Conservation (phyloP, 306 rosid genomes). For the Abrus precatorius region DNA sequence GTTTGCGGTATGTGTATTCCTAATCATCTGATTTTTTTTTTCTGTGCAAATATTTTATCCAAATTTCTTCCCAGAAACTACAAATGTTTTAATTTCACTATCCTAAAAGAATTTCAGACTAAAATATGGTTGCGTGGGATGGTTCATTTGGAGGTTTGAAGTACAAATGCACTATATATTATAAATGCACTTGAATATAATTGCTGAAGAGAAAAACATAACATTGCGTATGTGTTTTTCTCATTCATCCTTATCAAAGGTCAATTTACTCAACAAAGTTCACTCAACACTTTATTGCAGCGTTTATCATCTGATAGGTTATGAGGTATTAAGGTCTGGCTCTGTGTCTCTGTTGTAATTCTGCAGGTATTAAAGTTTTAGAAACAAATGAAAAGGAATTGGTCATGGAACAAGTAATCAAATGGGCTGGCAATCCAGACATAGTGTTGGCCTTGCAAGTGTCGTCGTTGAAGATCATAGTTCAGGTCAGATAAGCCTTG, state of each 20-base stretch:
- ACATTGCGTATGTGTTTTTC: not conserved
- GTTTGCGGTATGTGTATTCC: constrained; percentile 68
- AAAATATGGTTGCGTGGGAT: not conserved
- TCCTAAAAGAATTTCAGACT: not conserved
- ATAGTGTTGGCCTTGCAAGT: constrained; percentile 67
- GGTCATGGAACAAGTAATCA: constrained; percentile 80
- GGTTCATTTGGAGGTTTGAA: constrained; percentile 9
- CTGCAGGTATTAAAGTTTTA: constrained; percentile 77
- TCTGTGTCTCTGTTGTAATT: constrained; percentile 33
- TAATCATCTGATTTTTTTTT: not conserved
- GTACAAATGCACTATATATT: constrained; percentile 5
- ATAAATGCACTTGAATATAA: constrained; percentile 23
- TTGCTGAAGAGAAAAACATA: constrained; percentile 13
- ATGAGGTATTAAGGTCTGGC: not conserved
- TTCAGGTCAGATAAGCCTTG: constrained; percentile 74
- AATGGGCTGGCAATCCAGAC: constrained; percentile 93
- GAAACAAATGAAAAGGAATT: constrained; percentile 89
- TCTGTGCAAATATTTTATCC: not conserved
- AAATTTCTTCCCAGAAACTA: not conserved
- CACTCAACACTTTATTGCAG: not conserved
- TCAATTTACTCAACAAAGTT: not conserved
- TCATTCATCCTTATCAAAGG: not conserved
- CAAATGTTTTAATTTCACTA: constrained; percentile 3
- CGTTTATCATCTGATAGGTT: constrained; percentile 1
- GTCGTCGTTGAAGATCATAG: constrained; percentile 61